Evolutionary conservation across 2,329 filamentous ascomycete species (phyloP).

Genomic region (Alternaria alternata): DNA sequence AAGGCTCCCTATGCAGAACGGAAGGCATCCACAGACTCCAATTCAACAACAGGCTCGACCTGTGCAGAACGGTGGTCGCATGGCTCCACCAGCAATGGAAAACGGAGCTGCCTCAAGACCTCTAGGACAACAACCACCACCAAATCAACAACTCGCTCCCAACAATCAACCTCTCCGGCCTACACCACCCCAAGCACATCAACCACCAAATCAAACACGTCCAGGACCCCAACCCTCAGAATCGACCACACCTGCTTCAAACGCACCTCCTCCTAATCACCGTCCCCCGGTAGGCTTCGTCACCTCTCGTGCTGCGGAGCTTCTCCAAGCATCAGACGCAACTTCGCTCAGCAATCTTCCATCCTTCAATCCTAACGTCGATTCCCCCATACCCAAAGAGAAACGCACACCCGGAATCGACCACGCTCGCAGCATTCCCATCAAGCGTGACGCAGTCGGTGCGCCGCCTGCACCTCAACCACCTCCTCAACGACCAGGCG

Average conservation of each 20-base stretch:
- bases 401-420: conserved; percentile 85
- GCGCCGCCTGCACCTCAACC: conserved; percentile 27
- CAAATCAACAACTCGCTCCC: conserved; percentile 23
- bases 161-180: conserved; percentile 35
- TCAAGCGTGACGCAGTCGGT: conserved; percentile 61
- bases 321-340: conserved; percentile 48
- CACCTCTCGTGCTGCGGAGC: conserved; percentile 55
- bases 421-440: conserved; percentile 76
- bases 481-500: conserved; percentile 19
- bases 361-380: conserved; percentile 59
- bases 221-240: conserved; percentile 21
- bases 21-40: conserved; percentile 42
- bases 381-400: conserved; percentile 75
- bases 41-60: conserved; percentile 31
- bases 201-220: conserved; percentile 23
- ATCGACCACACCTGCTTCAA: conserved; percentile 19
- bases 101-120: conserved; percentile 29
- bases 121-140: conserved; percentile 29
- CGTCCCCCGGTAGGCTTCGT: conserved; percentile 55
- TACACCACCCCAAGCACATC: conserved; percentile 38
- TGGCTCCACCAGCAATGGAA: conserved; percentile 34
- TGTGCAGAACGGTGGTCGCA: conserved; percentile 31
- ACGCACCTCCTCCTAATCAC: conserved; percentile 25
- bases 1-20: conserved; percentile 33
- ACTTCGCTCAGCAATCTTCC: conserved; percentile 44